These are phyloP conservation scores for Mycena maculata DNA, from an alignment of 768 basidiomycete genomes.

Conservation along the genomic window DNA sequence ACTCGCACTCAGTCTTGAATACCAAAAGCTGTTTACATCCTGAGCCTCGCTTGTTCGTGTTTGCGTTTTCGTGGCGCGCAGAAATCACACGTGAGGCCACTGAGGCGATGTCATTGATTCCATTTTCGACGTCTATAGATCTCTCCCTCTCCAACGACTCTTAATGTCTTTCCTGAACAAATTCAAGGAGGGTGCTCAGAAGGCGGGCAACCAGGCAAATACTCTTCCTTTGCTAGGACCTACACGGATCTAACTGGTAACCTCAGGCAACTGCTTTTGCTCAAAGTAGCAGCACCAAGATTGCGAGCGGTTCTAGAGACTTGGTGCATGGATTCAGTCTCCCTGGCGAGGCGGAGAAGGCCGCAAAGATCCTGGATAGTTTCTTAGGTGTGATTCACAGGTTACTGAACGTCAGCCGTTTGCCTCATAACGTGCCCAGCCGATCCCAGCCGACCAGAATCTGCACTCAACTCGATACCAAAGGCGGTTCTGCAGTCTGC, in stretches of 20 bases:
- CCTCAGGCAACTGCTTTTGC: conserved; percentile 69
- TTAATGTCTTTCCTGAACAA: conserved; percentile 76
- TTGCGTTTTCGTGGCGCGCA: background rate
- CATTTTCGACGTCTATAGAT: background rate
- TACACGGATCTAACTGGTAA: too few relatives aligned
- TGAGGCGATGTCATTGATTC: background rate
- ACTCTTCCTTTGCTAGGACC: too few relatives aligned
- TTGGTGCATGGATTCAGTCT: conserved; percentile 89
- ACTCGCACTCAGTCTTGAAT: conserved; percentile 1
- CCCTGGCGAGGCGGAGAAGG: conserved; percentile 94
- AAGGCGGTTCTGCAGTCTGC: conserved; percentile 92
- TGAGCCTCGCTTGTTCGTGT: background rate
- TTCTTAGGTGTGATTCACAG: conserved; percentile 77
- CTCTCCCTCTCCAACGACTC: background rate
- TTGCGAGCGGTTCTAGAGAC: conserved; percentile 80
- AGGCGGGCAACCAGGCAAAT: conserved; percentile 77
- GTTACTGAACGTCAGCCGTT: conserved; percentile 14
- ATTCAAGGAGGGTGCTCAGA: conserved; percentile 82
- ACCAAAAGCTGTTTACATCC: background rate
- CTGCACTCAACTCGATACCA: conserved; percentile 93
- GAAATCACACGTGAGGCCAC: background rate
- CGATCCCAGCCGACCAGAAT: conserved; percentile 86
- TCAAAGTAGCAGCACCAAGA: conserved; percentile 71
- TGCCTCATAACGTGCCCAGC: conserved; percentile 57
- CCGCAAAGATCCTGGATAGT: conserved; percentile 88